Percentiles rank a stretch among this genome's conserved stretches.
These are phyloP conservation scores for Zygoascus ofunaensis DNA, from an alignment of 805 yeast genomes.

Conservation along the genomic window DNA sequence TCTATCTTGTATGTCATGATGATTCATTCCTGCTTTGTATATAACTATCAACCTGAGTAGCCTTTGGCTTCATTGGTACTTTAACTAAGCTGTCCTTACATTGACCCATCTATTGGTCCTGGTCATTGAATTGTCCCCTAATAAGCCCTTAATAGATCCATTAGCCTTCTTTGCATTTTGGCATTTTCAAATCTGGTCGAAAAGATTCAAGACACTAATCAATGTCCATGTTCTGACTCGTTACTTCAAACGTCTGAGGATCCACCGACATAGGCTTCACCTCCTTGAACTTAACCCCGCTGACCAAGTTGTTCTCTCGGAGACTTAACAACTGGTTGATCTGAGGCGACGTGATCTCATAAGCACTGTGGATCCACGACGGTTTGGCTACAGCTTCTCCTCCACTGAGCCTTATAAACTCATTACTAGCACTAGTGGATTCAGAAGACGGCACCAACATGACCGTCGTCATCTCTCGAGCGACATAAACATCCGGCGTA, in stretches of 20 bases:
- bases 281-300: conserved; percentile 27
- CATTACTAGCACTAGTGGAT: conserved; percentile 36
- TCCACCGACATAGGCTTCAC: conserved; percentile 15
- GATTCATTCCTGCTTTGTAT: too few species aligned
- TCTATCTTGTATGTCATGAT: too few species aligned
- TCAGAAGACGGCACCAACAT: conserved; percentile 39
- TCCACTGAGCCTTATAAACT: conserved; percentile 72
- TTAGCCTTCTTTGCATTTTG: too few species aligned
- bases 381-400: conserved; percentile 62
- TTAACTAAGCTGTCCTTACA: too few species aligned
- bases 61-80: too few species aligned
- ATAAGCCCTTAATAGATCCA: too few species aligned
- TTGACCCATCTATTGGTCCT: too few species aligned
- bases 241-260: conserved; percentile 1
- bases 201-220: too few species aligned
- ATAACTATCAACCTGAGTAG: too few species aligned
- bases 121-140: too few species aligned
- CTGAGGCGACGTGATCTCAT: conserved; percentile 47
- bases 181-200: too few species aligned
- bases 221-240: conserved; percentile 7
- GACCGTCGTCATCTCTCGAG: conserved; percentile 74
- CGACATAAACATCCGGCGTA: conserved; percentile 37
- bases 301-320: conserved; percentile 18
- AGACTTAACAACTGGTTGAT: conserved; percentile 24
- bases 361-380: conserved; percentile 80